phyloP scores from a whole-genome alignment of 1,284 basidiomycete species.

The Fomitopsis pinicola region DNA sequence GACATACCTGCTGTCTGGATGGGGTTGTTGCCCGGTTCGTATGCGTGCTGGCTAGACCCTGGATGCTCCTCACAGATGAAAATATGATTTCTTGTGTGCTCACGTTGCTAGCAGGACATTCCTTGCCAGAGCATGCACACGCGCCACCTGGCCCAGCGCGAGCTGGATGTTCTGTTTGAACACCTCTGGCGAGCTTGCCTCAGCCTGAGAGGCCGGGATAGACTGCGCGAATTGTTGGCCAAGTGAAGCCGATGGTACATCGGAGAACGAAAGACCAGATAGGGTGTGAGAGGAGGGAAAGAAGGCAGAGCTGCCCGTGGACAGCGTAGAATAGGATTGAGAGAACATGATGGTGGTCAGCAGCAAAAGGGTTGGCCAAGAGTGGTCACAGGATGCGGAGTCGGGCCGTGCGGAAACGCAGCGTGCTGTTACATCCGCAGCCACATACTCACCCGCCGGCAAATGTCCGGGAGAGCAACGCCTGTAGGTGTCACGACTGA shows the following conservation, averaged over 20 bases:
- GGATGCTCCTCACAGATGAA: not conserved
- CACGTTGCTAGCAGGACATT: slow-evolving; percentile 48
- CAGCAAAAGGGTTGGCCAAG: too few species aligned
- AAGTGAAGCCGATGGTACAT: not conserved
- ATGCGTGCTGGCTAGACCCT: slow-evolving; percentile 44
- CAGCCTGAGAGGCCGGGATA: slow-evolving; percentile 32
- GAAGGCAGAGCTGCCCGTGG: not conserved
- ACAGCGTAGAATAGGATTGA: not conserved
- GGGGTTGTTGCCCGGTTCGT: slow-evolving; percentile 43
- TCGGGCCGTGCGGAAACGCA: too few species aligned
- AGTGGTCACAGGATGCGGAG: too few species aligned
- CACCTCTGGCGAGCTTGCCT: slow-evolving; percentile 48
- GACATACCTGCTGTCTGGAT: slow-evolving; percentile 43
- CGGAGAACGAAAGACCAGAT: not conserved
- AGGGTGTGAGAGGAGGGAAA: not conserved
- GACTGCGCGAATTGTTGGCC: not conserved
- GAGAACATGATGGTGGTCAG: not conserved
- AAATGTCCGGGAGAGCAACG: too few species aligned
- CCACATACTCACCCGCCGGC: too few species aligned
- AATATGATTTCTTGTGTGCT: slow-evolving; percentile 15
- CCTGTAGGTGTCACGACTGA: too few species aligned
- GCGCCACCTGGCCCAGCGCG: slow-evolving; percentile 38
- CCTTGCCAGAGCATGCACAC: slow-evolving; percentile 40
- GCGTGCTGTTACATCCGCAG: too few species aligned
- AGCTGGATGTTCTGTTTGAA: slow-evolving; percentile 53